Percentiles rank a stretch among this genome's conserved stretches.
Evolutionary conservation across 2,329 filamentous ascomycete species (phyloP).

Genomic region (Magnaporthiopsis incrustans): DNA sequence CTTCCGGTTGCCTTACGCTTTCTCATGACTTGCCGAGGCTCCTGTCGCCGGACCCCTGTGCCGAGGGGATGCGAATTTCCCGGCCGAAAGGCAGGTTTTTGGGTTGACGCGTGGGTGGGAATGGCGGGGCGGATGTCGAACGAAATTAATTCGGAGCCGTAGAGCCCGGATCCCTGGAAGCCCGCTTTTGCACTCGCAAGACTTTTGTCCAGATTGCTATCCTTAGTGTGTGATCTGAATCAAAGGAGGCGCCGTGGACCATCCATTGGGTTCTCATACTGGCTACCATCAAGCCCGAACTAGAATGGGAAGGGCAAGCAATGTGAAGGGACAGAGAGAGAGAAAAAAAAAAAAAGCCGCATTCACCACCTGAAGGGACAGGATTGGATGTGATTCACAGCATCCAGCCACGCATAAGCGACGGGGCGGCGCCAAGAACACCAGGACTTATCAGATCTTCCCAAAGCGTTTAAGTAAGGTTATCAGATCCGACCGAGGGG

Average conservation of each 20-base stretch:
- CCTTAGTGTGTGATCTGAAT: not conserved
- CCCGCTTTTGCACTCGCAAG: not conserved
- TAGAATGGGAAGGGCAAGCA: not conserved
- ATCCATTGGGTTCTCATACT: no score
- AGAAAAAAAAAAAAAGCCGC: not conserved
- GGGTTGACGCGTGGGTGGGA: not conserved
- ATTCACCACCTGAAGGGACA: not conserved
- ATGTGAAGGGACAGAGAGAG: not conserved
- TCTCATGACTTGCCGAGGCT: not conserved
- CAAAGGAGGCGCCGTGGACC: no score
- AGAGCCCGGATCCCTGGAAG: no score
- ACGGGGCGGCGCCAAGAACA: not conserved
- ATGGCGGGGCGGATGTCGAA: not conserved
- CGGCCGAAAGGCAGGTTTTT: not conserved
- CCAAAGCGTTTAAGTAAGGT: constrained; percentile 19
- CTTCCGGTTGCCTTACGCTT: not conserved
- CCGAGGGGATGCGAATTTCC: not conserved
- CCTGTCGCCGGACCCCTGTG: no score
- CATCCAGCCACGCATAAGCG: not conserved
- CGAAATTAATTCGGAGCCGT: not conserved
- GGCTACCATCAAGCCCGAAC: no score
- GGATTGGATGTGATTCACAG: not conserved
- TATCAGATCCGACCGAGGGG: constrained; percentile 23
- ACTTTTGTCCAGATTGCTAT: not conserved
- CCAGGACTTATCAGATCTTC: constrained; percentile 24